Evolutionary conservation across 2,329 filamentous ascomycete species (phyloP).

Genomic region (Fusarium sp.): DNA sequence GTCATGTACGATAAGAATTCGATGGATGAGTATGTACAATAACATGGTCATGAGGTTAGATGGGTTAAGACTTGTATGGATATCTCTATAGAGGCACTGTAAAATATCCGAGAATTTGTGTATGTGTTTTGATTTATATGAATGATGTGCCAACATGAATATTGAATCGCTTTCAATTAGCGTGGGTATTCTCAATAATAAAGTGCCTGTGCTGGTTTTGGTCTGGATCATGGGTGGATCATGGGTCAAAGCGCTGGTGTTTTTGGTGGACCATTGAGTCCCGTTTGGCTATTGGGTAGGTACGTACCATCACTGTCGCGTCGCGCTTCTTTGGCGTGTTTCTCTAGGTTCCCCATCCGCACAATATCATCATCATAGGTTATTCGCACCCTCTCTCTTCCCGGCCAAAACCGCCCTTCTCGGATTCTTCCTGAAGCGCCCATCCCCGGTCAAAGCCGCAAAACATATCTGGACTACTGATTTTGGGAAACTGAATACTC

Average conservation of each 20-base stretch:
- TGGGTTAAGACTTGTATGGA: conserved; percentile 18
- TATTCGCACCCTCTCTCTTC: conserved; percentile 12
- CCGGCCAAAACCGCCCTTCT: conserved; percentile 10
- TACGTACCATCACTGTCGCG: conserved; percentile 47
- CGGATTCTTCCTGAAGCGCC: conserved; percentile 6
- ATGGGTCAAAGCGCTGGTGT: conserved; percentile 37
- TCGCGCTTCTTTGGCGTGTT: conserved; percentile 50
- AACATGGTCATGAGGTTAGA: conserved; percentile 20
- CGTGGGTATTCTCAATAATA: background rate
- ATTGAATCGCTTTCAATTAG: background rate
- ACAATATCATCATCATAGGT: conserved; percentile 46
- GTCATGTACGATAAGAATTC: conserved; percentile 43
- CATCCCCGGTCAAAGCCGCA: conserved; percentile 15
- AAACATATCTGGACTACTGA: background rate
- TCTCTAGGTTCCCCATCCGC: conserved; percentile 44
- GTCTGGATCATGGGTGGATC: no score
- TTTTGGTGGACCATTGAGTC: conserved; percentile 32
- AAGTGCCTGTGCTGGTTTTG: no score
- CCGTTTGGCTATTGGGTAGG: conserved; percentile 9
- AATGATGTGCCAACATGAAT: background rate
- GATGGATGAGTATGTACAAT: conserved; percentile 31
- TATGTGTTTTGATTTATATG: background rate
- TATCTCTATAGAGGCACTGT: conserved; percentile 27
- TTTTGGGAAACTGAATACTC: background rate
- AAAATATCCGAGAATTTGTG: background rate